A percentile compares a stretch with the other conserved stretches of the same genome.
Evolutionary conservation across 1,284 basidiomycete species (phyloP).

Genomic region (Puccinia novopanici): DNA sequence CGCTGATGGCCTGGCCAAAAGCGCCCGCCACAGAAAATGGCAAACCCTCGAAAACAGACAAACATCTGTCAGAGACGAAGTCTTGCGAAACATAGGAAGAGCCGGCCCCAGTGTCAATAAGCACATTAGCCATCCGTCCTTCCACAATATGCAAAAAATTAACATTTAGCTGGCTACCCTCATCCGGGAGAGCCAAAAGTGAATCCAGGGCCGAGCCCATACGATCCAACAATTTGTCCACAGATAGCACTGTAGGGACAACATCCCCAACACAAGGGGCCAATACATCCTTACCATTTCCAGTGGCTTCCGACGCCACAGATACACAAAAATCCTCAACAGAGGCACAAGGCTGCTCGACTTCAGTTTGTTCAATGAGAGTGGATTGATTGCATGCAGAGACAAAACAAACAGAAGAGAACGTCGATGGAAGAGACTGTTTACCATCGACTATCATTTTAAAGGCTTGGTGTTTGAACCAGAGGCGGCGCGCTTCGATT

Average conservation of each 20-base stretch:
- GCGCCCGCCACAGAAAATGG: not conserved
- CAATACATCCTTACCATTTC: not conserved
- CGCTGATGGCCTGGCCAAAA: not conserved
- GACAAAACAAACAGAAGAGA: not conserved
- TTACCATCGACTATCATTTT: conserved; percentile 1
- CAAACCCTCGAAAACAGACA: not conserved
- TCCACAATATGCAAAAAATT: not conserved
- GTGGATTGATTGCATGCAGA: conserved; percentile 7
- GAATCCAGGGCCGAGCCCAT: too few species aligned
- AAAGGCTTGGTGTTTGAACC: not conserved
- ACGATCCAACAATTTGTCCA: too few species aligned
- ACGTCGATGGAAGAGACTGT: not conserved
- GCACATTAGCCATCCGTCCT: not conserved
- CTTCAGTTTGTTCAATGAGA: not conserved
- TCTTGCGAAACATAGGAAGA: not conserved
- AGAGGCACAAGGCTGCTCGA: not conserved
- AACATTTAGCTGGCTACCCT: not conserved
- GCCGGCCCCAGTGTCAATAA: not conserved
- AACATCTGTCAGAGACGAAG: not conserved
- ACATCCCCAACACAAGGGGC: not conserved
- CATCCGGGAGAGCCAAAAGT: not conserved
- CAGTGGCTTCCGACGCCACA: not conserved
- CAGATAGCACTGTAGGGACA: too few species aligned
- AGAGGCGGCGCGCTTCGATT: not conserved
- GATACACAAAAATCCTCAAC: not conserved